phyloP scores from a whole-genome alignment of 2,329 filamentous ascomycete genomes.

The Fusarium sp. region DNA sequence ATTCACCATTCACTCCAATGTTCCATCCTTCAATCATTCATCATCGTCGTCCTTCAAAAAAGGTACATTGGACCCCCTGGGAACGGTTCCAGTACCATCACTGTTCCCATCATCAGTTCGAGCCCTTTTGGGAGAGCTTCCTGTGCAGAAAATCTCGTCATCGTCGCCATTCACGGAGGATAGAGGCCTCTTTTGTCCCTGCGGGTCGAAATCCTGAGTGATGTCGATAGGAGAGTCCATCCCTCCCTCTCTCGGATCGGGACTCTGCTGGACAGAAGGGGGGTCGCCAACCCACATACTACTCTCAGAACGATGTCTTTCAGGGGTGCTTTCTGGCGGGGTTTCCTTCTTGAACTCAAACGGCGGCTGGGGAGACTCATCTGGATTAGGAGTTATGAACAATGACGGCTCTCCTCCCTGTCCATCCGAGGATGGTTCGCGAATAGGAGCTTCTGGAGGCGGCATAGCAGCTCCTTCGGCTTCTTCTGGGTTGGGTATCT shows the following conservation, averaged over 20 bases:
- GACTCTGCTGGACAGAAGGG: constrained; percentile 12
- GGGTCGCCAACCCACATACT: constrained; percentile 28
- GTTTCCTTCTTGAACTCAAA: constrained; percentile 23
- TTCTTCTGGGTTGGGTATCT: not conserved
- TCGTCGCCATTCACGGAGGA: not conserved
- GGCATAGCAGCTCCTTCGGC: not conserved
- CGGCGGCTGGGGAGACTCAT: not conserved
- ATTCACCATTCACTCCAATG: not conserved
- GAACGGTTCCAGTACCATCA: not conserved
- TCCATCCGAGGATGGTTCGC: not conserved
- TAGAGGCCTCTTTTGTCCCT: not conserved
- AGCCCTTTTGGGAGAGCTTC: not conserved
- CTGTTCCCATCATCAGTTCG: not conserved
- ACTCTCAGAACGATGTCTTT: constrained; percentile 26
- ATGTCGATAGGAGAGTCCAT: not conserved
- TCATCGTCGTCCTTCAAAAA: not conserved
- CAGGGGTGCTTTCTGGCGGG: constrained; percentile 5
- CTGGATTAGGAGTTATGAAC: constrained; percentile 16
- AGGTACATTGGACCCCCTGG: not conserved
- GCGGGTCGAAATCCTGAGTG: not conserved
- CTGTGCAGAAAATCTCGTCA: not conserved
- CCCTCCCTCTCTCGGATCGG: not conserved
- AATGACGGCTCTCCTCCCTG: constrained; percentile 6
- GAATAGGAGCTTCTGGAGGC: not conserved
- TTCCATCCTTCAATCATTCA: not conserved